These are phyloP conservation scores for Sporothrix mexicana DNA, from an alignment of 2,329 filamentous ascomycete genomes.

Conservation along the genomic window DNA sequence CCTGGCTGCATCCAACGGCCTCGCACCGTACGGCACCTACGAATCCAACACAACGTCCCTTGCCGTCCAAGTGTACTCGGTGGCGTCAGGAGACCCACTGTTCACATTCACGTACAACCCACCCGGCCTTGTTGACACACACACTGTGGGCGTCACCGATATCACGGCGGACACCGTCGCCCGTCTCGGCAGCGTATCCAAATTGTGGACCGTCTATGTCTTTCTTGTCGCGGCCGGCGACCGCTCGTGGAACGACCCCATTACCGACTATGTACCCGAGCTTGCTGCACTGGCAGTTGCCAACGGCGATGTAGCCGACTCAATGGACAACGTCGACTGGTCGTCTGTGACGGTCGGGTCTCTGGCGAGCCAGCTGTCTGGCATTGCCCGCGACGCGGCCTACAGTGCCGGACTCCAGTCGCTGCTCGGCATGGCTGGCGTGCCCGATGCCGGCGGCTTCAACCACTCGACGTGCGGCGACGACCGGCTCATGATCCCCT, in stretches of 20 bases:
- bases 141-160: conserved; percentile 18
- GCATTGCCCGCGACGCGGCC: conserved; percentile 35
- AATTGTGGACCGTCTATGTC: conserved; percentile 44
- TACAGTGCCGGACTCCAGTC: conserved; percentile 7
- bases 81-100: conserved; percentile 1
- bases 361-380: conserved; percentile 39
- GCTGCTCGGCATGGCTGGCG: neutral
- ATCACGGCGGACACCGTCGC: conserved; percentile 46
- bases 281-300: conserved; percentile 33
- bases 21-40: conserved; percentile 4
- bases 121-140: neutral
- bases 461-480: conserved; percentile 29
- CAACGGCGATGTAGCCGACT: neutral
- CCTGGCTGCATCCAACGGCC: neutral
- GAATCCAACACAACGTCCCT: conserved; percentile 12
- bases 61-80: conserved; percentile 25
- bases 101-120: conserved; percentile 20
- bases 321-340: conserved; percentile 26
- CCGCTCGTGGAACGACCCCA: conserved; percentile 39
- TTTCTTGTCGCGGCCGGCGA: conserved; percentile 39
- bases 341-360: conserved; percentile 38
- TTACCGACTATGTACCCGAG: conserved; percentile 42
- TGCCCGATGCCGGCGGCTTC: conserved; percentile 19
- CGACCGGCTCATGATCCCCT: conserved; percentile 8
- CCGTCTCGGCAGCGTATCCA: conserved; percentile 47